Evolutionary conservation across 805 yeast genomes (phyloP).

Genomic region (Zygotorulaspora florentina): DNA sequence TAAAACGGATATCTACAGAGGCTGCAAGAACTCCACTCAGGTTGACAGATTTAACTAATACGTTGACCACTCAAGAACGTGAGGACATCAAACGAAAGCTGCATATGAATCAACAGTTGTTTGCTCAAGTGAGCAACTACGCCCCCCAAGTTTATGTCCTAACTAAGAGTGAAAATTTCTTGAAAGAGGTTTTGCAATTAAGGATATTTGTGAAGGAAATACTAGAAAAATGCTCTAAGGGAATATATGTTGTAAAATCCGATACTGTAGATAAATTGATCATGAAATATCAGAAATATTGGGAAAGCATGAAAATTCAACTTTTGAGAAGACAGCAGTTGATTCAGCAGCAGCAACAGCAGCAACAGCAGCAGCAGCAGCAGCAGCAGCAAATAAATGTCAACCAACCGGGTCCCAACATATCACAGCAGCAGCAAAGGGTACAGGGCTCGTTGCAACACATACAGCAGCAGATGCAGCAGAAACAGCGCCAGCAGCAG

Average conservation of each 20-base stretch:
- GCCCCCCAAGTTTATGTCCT: conserved; percentile 74
- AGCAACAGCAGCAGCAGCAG: conserved; percentile 21
- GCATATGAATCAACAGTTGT: conserved; percentile 45
- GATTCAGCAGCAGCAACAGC: conserved; percentile 38
- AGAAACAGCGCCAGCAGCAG: conserved; percentile 26
- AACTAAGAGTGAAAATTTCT: conserved; percentile 70
- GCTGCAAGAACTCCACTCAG: conserved; percentile 63
- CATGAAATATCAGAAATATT: conserved; percentile 67
- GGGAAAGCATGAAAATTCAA: conserved; percentile 69
- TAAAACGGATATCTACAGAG: conserved; percentile 63
- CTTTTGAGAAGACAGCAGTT: conserved; percentile 37
- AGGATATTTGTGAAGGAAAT: conserved; percentile 75
- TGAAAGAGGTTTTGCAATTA: conserved; percentile 71
- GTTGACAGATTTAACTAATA: conserved; percentile 59
- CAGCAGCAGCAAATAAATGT: conserved; percentile 12
- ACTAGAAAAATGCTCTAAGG: conserved; percentile 61
- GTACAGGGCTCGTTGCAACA: conserved; percentile 28
- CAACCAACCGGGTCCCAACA: conserved; percentile 12
- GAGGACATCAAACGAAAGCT: conserved; percentile 53
- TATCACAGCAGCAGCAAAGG: conserved; percentile 24
- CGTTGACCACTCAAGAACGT: conserved; percentile 61
- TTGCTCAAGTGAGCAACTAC: conserved; percentile 66
- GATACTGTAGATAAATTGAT: conserved; percentile 67
- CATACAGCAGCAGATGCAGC: conserved; percentile 30
- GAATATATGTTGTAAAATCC: conserved; percentile 65